Base-by-base conservation (phyloP, 805 yeast genomes). In the Candida pini region DNA sequence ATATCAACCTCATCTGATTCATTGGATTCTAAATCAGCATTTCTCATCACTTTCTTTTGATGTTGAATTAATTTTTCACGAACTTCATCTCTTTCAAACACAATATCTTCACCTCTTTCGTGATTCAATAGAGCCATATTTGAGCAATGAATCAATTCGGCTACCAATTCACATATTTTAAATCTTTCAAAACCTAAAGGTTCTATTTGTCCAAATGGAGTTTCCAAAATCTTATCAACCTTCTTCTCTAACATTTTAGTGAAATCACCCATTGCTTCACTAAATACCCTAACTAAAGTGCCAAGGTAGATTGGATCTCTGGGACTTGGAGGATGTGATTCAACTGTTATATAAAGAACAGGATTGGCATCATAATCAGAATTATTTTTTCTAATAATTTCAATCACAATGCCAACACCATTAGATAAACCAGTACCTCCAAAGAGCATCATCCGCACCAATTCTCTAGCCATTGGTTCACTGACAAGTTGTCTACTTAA, bases 101-200 rank as follows among this genome's bases (percentile, higher is more conserved):
- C 81, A 28, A 85, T 73, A 21, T 67, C 67, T 47, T 81, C 88
- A 16, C 90, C 87, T 36, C 69, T 71, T 27, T 73, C 77, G 26
- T 87, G 87, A 53, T 89, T 92, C 45, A 92, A 70, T 14, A 88
- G 68, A 0, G 82, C 86, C 97, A 92, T 92, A 61, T 92, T 92
- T n/a, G 96, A 87, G 54, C 99, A 92, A 60, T 92, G 98, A 37
- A 92, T 68, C 26, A 92, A 68, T 53, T 92, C 99, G 0, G 98
- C 98, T 31, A 92, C 76, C 34, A 92, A 65, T 60, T 92, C 99
- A 41, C 95, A 80, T 17, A 92, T 74, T 53, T 88, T 85, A 62
- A 92, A 89, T 44, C 89, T 71, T 49, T 89, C 95, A 56, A 90
- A 86, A 0, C 98, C 98, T 16, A 92, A 63, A 2, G 92, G 88